These are phyloP conservation scores for Aspergillus bridgeri DNA, from an alignment of 495 filamentous ascomycete species.

Conservation along the genomic window DNA sequence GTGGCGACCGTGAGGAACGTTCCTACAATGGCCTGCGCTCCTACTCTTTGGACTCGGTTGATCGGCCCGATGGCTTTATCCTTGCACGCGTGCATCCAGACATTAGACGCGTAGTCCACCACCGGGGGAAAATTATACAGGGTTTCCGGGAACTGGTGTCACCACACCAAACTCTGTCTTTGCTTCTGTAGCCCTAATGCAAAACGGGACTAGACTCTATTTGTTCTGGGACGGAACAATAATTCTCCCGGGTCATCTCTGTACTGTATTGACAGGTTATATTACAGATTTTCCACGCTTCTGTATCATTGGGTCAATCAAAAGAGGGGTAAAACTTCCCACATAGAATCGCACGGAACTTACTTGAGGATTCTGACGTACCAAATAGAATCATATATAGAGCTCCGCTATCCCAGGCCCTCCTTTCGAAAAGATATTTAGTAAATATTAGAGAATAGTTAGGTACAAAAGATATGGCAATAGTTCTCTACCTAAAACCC, in stretches of 20 bases:
- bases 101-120: slow-evolving; percentile 34
- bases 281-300: too few relatives aligned
- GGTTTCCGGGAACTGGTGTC: slow-evolving; percentile 4
- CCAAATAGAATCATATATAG: slow-evolving; percentile 2
- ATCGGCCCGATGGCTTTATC: slow-evolving; percentile 16
- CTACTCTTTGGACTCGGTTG: slow-evolving; percentile 23
- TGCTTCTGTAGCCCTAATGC: slow-evolving; percentile 1
- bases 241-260: not conserved
- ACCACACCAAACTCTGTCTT: slow-evolving; percentile 1
- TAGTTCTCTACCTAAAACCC: too few relatives aligned
- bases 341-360: not conserved
- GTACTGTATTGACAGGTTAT: slow-evolving; percentile 4
- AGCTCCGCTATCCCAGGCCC: slow-evolving; percentile 1
- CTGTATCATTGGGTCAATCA: too few relatives aligned
- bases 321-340: not conserved
- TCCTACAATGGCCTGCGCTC: slow-evolving; percentile 32
- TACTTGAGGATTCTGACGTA: slow-evolving; percentile 3
- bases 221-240: slow-evolving; percentile 4
- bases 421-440: too few relatives aligned
- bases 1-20: slow-evolving; percentile 24
- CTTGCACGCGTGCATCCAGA: slow-evolving; percentile 30
- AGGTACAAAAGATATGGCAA: too few relatives aligned
- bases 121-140: not conserved
- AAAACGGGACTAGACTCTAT: slow-evolving; percentile 2
- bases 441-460: too few relatives aligned